Evolutionary conservation across 2,329 filamentous ascomycete genomes (phyloP).

Genomic region (Eutypa lata): DNA sequence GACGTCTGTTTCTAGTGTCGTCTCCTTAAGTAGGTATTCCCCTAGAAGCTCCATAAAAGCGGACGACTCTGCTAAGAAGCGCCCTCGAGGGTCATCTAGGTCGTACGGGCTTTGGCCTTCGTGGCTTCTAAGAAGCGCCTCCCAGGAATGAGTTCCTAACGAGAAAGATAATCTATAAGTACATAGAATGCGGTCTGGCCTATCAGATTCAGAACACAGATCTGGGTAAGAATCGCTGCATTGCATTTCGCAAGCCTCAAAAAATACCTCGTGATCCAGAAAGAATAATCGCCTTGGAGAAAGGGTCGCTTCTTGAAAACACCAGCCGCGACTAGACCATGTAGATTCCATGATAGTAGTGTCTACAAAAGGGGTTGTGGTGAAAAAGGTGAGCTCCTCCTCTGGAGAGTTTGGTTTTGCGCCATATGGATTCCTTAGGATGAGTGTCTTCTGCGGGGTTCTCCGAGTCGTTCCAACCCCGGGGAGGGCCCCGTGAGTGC

Average conservation of each 20-base stretch:
- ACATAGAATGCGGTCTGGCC: background rate
- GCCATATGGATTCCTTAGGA: background rate
- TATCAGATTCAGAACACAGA: too few relatives aligned
- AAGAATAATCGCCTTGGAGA: constrained; percentile 3
- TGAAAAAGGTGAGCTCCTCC: constrained; percentile 3
- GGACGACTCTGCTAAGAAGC: background rate
- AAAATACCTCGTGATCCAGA: constrained; percentile 2
- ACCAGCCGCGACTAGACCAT: constrained; percentile 8
- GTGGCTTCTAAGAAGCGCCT: background rate
- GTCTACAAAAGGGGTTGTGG: background rate
- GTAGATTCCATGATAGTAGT: background rate
- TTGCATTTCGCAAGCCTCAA: background rate
- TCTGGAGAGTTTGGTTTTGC: background rate
- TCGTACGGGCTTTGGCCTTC: background rate
- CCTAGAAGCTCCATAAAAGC: background rate
- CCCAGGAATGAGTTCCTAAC: background rate
- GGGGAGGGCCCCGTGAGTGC: constrained; percentile 2
- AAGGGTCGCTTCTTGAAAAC: constrained; percentile 6
- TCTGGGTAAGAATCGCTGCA: constrained; percentile 4
- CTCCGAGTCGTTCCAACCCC: background rate
- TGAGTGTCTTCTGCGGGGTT: background rate
- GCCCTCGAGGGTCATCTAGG: background rate
- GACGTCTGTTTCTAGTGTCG: background rate
- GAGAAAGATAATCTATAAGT: background rate
- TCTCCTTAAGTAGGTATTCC: background rate